Conservation (phyloP, 805 yeast species). For the Cephaloascus fragrans region DNA sequence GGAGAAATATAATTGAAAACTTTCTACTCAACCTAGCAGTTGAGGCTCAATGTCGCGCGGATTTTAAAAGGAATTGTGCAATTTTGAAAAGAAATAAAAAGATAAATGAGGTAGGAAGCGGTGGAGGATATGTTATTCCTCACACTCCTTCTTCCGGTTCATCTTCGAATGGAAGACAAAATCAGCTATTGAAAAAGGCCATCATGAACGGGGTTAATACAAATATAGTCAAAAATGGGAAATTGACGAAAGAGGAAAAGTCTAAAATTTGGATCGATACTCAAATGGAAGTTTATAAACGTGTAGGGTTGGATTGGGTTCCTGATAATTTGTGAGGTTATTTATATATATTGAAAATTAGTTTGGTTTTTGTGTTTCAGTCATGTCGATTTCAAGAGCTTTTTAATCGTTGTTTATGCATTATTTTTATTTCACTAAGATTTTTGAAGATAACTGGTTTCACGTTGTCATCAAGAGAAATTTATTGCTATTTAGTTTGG, state of each 20-base stretch:
- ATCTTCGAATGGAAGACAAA: neutral
- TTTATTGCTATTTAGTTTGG: too few relatives aligned
- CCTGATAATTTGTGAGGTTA: slow-evolving; percentile 30
- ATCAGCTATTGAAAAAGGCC: slow-evolving; percentile 16
- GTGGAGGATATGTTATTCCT: too few relatives aligned
- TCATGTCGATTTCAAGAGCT: too few relatives aligned
- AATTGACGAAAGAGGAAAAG: slow-evolving; percentile 46
- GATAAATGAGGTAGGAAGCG: too few relatives aligned
- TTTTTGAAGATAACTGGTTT: too few relatives aligned
- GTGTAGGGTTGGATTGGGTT: slow-evolving; percentile 53
- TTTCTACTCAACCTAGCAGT: slow-evolving; percentile 55
- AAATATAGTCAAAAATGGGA: slow-evolving; percentile 8
- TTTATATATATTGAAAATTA: too few relatives aligned
- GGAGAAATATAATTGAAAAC: slow-evolving; percentile 70
- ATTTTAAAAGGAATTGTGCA: slow-evolving; percentile 44
- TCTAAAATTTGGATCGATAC: slow-evolving; percentile 53
- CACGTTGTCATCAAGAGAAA: too few relatives aligned
- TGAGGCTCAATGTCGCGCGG: slow-evolving; percentile 61
- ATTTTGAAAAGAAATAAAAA: slow-evolving; percentile 33
- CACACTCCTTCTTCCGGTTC: too few relatives aligned
- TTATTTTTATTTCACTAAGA: too few relatives aligned
- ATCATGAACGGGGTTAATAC: slow-evolving; percentile 10
- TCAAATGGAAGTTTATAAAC: slow-evolving; percentile 46
- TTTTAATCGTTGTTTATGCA: too few relatives aligned
- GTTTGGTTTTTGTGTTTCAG: too few relatives aligned